Evolutionary conservation across 768 basidiomycete species (phyloP), one percentile per base, ranked within the genome.

Genomic region (Leucocoprinus birnbaumii): DNA sequence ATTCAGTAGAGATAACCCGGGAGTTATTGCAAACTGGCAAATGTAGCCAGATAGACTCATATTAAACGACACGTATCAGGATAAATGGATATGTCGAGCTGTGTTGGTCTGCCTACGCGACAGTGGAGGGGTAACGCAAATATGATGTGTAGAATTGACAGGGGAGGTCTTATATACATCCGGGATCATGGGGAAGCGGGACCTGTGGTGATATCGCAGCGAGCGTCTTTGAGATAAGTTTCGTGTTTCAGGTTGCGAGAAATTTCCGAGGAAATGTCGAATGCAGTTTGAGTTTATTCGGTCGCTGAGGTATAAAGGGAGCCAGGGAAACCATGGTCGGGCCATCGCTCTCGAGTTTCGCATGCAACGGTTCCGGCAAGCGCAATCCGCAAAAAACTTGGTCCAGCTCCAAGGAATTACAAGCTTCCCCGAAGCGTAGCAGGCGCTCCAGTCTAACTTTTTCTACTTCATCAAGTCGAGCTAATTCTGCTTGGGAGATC

Each of bases 401-500:
- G 16, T 38, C 38, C 38, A 38, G 38, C 14, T 63, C 63, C 10
- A 63, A 48, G 5, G 53, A 57, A 25, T 66, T 66, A 50, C 70
- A 67, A 43, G 58, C 59, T 21, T 61, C 58, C 52, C 65, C 59
- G 48, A 73, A 71, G 19, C 53, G 53, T 49, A 57, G 47, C 51
- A 70, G 54, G 27, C 65, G 61, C 14, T 51, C 51, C 34, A 71
- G 56, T 9, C 64, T 63, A 19, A 65, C 65, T 51, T 56, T 61
- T 53, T 72, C 71, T n/a, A 48, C 48, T 42, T 58, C 53, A 16
- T 67, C 63, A 46, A 72, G 51, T 35, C 19, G 43, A 19, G 59
- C 55, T 44, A 14, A 46, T 46, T 53, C 52, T 22, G 21, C 26
- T 18, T 53, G 52, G 1, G 52, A 44, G 37, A 53, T 46, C 18